A percentile compares a stretch with the other conserved stretches of the same genome.
Evolutionary conservation across 192 early-diverging fungal genomes (phyloP).

Genomic region (Podila verticillata): DNA sequence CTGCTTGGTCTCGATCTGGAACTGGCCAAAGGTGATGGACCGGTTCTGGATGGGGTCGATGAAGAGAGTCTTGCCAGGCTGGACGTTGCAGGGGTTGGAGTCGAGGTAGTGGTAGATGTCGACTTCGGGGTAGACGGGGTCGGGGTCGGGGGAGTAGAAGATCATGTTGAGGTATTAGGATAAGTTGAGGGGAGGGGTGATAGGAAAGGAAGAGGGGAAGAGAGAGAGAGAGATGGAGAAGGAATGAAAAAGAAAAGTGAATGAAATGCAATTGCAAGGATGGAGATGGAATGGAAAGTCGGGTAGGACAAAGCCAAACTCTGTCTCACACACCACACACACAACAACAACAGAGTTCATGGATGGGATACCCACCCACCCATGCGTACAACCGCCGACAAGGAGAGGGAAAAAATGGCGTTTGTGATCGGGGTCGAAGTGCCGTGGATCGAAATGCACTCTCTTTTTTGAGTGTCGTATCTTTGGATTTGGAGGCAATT

Average conservation of each 20-base stretch:
- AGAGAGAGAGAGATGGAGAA: background rate
- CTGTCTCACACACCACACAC: no score
- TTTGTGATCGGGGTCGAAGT: no score
- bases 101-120: slow-evolving; percentile 57
- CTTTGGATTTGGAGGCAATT: no score
- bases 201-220: background rate
- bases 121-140: slow-evolving; percentile 37
- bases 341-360: no score
- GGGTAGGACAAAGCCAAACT: no score
- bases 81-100: slow-evolving; percentile 36
- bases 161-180: slow-evolving; percentile 21
- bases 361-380: no score
- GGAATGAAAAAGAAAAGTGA: background rate
- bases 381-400: no score
- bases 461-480: no score
- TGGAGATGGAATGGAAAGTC: no score
- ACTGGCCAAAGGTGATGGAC: slow-evolving; percentile 56
- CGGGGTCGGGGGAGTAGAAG: slow-evolving; percentile 50
- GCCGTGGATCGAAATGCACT: no score
- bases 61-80: slow-evolving; percentile 49
- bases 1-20: slow-evolving; percentile 51
- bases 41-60: slow-evolving; percentile 63
- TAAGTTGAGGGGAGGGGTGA: background rate
- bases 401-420: no score
- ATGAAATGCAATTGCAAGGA: background rate